phyloP scores from a whole-genome alignment of 495 filamentous ascomycete species.

The Aspergillus kassunensis region DNA sequence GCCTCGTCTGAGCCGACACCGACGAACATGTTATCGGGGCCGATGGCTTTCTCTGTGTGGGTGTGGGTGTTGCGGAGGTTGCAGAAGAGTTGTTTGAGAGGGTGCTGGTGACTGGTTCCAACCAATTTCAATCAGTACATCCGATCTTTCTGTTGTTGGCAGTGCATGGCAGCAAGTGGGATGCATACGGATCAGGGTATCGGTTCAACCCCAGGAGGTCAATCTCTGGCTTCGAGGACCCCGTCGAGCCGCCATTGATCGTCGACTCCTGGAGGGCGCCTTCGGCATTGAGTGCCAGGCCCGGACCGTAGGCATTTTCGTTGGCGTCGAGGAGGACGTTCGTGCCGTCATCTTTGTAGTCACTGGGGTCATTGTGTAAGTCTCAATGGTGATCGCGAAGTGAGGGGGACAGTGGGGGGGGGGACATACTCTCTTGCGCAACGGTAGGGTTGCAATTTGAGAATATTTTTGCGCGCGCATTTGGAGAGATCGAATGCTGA shows the following conservation, averaged over 20 bases:
- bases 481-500: constrained; percentile 69
- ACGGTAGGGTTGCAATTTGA: constrained; percentile 77
- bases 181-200: constrained; percentile 82
- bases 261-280: constrained; percentile 42
- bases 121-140: neutral
- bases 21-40: constrained; percentile 81
- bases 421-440: constrained; percentile 74
- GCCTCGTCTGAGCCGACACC: constrained; percentile 96
- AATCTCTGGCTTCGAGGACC: constrained; percentile 43
- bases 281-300: constrained; percentile 47
- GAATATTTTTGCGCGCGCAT: constrained; percentile 80
- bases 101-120: constrained; percentile 65
- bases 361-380: constrained; percentile 53
- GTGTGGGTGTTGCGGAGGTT: constrained; percentile 78
- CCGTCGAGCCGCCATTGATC: constrained; percentile 32
- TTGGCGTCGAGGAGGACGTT: constrained; percentile 97
- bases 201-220: constrained; percentile 80
- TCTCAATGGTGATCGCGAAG: constrained; percentile 5
- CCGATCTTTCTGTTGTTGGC: too few species aligned
- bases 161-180: too few species aligned
- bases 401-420: constrained; percentile 13
- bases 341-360: constrained; percentile 98
- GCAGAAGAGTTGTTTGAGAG: constrained; percentile 84
- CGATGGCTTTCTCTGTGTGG: constrained; percentile 71
- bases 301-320: constrained; percentile 92